These are phyloP conservation scores for Turnera subulata DNA, from an alignment of 345 rosid species.

Conservation along the genomic window DNA sequence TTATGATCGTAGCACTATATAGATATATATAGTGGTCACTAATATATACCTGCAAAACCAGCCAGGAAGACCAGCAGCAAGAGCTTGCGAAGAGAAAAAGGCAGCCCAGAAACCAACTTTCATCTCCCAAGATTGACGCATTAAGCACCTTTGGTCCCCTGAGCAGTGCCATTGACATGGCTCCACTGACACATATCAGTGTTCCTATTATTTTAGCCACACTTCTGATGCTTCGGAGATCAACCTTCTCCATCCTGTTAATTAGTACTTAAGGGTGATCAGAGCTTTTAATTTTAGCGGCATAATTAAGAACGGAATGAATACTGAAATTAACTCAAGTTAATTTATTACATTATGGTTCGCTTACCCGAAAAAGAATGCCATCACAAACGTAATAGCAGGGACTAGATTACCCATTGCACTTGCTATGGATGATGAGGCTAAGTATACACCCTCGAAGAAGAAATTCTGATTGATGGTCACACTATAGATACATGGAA, in stretches of 20 bases:
- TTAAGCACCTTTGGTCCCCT: slow-evolving; percentile 70
- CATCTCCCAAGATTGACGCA: slow-evolving; percentile 19
- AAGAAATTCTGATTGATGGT: slow-evolving; percentile 35
- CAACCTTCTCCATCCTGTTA: slow-evolving; percentile 56
- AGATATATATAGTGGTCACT: too few relatives aligned
- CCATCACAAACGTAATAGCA: slow-evolving; percentile 40
- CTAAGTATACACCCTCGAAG: slow-evolving; percentile 36
- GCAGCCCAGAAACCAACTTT: slow-evolving; percentile 64
- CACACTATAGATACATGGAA: too few relatives aligned
- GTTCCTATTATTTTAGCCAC: slow-evolving; percentile 66
- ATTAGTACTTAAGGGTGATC: too few relatives aligned
- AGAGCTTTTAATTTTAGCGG: too few relatives aligned
- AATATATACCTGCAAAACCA: slow-evolving; percentile 57
- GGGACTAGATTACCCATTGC: slow-evolving; percentile 40
- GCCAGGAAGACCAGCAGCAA: slow-evolving; percentile 72
- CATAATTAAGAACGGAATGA: too few relatives aligned
- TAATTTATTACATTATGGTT: too few relatives aligned
- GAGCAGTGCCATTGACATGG: slow-evolving; percentile 58
- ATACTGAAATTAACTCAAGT: too few relatives aligned
- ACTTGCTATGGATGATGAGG: slow-evolving; percentile 41
- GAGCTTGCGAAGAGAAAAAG: slow-evolving; percentile 50
- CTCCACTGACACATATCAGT: slow-evolving; percentile 52
- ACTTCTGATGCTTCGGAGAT: slow-evolving; percentile 48
- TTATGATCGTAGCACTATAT: too few relatives aligned
- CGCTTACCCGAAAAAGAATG: slow-evolving; percentile 32